Evolutionary conservation across 768 basidiomycete species (phyloP).

Genomic region (Suillus clintonianus): DNA sequence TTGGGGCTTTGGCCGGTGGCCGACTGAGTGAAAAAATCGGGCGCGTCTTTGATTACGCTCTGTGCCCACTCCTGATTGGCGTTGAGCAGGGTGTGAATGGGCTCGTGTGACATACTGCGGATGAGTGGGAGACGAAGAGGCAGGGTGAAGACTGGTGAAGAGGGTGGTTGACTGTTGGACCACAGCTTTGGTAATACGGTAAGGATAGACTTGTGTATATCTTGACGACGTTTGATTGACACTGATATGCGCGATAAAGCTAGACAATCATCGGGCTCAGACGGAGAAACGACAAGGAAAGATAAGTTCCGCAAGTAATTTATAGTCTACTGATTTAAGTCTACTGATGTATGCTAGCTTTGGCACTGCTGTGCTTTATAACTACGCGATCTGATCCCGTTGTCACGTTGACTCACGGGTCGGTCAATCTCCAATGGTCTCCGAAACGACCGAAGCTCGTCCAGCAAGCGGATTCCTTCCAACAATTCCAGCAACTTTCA

Average conservation of each 20-base stretch:
- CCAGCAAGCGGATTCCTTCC: neutral
- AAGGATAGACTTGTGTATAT: too few relatives aligned
- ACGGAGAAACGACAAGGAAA: too few relatives aligned
- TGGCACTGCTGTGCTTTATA: neutral
- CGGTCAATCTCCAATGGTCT: neutral
- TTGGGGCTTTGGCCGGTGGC: slow-evolving; percentile 71
- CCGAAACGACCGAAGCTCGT: neutral
- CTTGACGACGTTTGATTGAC: too few relatives aligned
- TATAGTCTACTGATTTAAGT: neutral
- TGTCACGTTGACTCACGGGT: neutral
- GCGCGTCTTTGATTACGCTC: slow-evolving; percentile 53
- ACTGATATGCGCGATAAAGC: too few relatives aligned
- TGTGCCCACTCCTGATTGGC: slow-evolving; percentile 72
- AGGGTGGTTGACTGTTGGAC: too few relatives aligned
- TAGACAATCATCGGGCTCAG: too few relatives aligned
- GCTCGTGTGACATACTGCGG: neutral
- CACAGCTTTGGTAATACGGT: too few relatives aligned
- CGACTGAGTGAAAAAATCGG: slow-evolving; percentile 61
- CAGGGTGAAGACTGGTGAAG: neutral
- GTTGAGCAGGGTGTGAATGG: slow-evolving; percentile 33
- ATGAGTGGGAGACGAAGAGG: neutral
- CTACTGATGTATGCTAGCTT: neutral
- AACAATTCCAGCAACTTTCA: neutral
- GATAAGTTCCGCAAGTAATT: neutral
- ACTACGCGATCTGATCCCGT: neutral